These are phyloP conservation scores for Paramecium tetraurelia DNA, from an alignment of 73 alveolate species.

Conservation along the genomic window DNA sequence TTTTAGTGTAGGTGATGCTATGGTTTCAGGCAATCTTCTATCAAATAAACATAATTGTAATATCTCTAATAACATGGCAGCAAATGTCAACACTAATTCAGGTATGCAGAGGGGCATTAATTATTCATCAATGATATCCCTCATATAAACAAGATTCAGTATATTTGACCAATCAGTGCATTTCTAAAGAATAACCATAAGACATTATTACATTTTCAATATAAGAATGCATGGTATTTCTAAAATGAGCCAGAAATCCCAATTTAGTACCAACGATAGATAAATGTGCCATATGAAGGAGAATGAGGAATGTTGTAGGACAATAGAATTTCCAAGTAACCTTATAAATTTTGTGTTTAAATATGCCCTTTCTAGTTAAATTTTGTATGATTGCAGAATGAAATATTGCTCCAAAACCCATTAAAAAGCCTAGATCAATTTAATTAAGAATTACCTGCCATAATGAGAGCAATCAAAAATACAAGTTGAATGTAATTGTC, in stretches of 20 bases:
- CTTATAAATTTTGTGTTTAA: not conserved
- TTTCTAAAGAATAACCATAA: not conserved
- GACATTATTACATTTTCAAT: not conserved
- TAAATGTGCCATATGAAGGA: not conserved
- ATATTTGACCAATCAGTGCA: constrained; percentile 27
- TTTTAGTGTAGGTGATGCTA: not conserved
- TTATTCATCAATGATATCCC: not conserved
- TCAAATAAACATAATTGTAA: not conserved
- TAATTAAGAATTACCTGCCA: not conserved
- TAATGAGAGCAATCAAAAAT: not conserved
- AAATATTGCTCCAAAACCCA: constrained; percentile 38
- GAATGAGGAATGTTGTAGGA: not conserved
- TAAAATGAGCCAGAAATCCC: not conserved
- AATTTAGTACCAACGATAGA: not conserved
- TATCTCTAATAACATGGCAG: not conserved
- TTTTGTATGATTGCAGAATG: not conserved
- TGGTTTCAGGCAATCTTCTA: not conserved
- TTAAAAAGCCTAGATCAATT: not conserved
- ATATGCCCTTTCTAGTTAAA: constrained; percentile 15
- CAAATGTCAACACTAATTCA: not conserved
- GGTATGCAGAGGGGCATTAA: not conserved
- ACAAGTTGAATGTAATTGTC: not conserved
- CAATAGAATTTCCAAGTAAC: not conserved
- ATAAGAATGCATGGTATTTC: not conserved
- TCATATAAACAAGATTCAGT: not conserved